Percentiles rank a stretch among this genome's conserved stretches.
phyloP scores from a whole-genome alignment of 2,329 filamentous ascomycete species.

The Pseudogymnoascus sp. region DNA sequence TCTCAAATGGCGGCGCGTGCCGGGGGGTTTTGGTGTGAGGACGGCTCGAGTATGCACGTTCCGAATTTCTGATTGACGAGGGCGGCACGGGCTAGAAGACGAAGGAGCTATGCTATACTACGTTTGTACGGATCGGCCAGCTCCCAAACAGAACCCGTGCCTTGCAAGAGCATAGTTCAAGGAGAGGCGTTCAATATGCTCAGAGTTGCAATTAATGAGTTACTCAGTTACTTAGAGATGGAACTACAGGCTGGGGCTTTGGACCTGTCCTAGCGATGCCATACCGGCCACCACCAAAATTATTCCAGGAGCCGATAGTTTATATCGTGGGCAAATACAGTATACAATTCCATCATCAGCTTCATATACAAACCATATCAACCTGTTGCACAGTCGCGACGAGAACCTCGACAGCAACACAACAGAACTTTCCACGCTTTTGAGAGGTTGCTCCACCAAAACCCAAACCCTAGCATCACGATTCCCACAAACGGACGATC shows the following conservation, averaged over 20 bases:
- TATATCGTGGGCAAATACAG: neutral
- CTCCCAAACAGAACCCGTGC: neutral
- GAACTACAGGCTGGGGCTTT: neutral
- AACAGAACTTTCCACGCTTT: neutral
- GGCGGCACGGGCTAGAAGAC: neutral
- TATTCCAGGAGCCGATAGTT: neutral
- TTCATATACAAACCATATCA: neutral
- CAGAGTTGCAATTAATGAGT: neutral
- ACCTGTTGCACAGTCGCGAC: neutral
- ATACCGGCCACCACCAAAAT: neutral
- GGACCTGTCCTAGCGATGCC: neutral
- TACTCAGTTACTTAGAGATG: neutral
- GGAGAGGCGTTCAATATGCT: neutral
- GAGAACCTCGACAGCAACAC: neutral
- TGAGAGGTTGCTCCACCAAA: neutral
- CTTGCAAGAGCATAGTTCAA: neutral
- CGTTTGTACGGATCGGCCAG: neutral
- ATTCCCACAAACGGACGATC: conserved; percentile 5
- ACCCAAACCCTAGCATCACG: neutral
- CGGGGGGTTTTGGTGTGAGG: neutral
- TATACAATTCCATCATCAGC: neutral
- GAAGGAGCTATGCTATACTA: neutral
- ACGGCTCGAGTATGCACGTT: neutral
- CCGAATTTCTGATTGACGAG: neutral
- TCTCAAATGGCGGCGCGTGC: neutral